Conservation (phyloP, 768 basidiomycete species). For the Boletus edulis region DNA sequence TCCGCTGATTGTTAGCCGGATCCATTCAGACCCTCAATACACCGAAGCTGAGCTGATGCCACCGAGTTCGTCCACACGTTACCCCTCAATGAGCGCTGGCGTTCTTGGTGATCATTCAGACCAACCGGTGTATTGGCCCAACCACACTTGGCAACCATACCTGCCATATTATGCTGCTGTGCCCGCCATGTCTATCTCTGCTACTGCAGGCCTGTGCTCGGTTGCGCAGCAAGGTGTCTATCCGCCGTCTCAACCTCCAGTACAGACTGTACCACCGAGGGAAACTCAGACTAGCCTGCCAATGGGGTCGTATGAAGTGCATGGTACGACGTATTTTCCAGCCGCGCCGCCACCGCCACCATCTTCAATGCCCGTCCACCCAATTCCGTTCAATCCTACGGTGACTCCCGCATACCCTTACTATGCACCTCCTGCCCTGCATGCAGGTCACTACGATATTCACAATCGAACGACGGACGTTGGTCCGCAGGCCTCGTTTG, state of each 20-base stretch:
- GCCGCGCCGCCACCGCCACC: slow-evolving; percentile 1
- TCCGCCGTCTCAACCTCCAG: neutral
- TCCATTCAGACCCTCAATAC: slow-evolving; percentile 19
- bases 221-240: slow-evolving; percentile 1
- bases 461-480: neutral
- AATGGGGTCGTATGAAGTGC: slow-evolving; percentile 20
- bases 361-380: slow-evolving; percentile 5
- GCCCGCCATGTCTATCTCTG: slow-evolving; percentile 7
- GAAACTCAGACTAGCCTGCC: slow-evolving; percentile 8
- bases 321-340: slow-evolving; percentile 32
- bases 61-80: slow-evolving; percentile 29
- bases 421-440: slow-evolving; percentile 7
- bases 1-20: slow-evolving; percentile 4
- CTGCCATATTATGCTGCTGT: slow-evolving; percentile 31
- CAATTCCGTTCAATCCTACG: slow-evolving; percentile 4
- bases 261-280: neutral
- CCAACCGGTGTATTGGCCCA: slow-evolving; percentile 16
- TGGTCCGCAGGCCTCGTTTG: slow-evolving; percentile 10
- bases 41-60: slow-evolving; percentile 31
- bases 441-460: slow-evolving; percentile 1
- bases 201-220: neutral
- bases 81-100: neutral
- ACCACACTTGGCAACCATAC: slow-evolving; percentile 11
- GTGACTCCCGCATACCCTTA: slow-evolving; percentile 8
- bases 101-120: slow-evolving; percentile 7